Evolutionary conservation across 352 stramenopile genomes (phyloP).

Genomic region (Aphanomyces astaci): DNA sequence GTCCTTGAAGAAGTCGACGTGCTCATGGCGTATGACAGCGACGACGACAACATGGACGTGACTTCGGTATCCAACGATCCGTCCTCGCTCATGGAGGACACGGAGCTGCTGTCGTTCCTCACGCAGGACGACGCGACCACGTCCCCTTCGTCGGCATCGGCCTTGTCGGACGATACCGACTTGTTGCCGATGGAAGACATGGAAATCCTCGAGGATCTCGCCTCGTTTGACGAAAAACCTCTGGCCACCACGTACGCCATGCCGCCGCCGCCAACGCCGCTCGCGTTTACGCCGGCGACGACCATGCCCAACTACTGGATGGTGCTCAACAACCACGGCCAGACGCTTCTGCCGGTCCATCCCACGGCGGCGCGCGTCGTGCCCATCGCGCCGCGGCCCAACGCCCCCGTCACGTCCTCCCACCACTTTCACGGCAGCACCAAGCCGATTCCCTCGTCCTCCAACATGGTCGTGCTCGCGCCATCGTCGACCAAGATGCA

Average conservation of each 20-base stretch:
- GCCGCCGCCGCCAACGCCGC: conserved; percentile 1
- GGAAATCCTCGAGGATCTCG: conserved; percentile 19
- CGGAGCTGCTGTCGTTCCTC: conserved; percentile 30
- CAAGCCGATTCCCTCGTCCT: too few species aligned
- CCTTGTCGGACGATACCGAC: conserved; percentile 45
- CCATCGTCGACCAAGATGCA: conserved; percentile 27
- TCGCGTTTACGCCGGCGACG: conserved; percentile 53
- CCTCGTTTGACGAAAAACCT: not conserved
- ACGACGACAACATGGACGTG: conserved; percentile 30
- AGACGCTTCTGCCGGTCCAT: conserved; percentile 27
- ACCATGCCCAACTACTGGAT: conserved; percentile 83
- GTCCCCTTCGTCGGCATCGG: conserved; percentile 35
- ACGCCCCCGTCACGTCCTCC: not conserved
- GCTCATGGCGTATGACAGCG: conserved; percentile 66
- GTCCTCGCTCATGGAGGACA: conserved; percentile 21
- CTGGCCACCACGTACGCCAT: too few species aligned
- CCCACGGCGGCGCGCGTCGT: conserved; percentile 43
- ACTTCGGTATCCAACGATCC: conserved; percentile 5
- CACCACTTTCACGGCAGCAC: too few species aligned
- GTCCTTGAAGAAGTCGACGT: conserved; percentile 44
- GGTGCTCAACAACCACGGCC: conserved; percentile 66
- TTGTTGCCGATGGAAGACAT: conserved; percentile 53
- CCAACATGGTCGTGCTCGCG: conserved; percentile 1
- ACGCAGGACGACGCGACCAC: conserved; percentile 41
- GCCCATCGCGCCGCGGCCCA: conserved; percentile 68